A percentile compares a stretch with the other conserved stretches of the same genome.
Conservation (phyloP, 345 rosid genomes). For the Eucalyptus paniculata region DNA sequence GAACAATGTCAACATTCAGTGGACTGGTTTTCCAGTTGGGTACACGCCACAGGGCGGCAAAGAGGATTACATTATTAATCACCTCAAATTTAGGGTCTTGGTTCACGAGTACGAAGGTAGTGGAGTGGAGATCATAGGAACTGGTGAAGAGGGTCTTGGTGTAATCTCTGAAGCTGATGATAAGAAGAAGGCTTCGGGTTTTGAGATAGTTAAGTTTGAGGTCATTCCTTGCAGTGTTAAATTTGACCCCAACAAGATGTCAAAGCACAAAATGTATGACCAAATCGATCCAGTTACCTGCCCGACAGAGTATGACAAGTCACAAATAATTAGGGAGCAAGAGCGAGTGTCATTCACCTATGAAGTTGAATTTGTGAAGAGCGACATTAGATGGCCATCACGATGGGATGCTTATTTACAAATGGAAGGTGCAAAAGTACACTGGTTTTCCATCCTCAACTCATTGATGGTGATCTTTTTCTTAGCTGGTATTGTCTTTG, state of each 20-base stretch:
- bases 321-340: constrained; percentile 27
- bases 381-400: constrained; percentile 34
- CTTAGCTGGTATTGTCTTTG: constrained; percentile 32
- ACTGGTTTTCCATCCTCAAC: constrained; percentile 39
- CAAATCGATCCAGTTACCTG: constrained; percentile 1
- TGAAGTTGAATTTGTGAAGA: constrained; percentile 30
- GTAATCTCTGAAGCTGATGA: constrained; percentile 34
- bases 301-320: constrained; percentile 23
- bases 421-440: constrained; percentile 40
- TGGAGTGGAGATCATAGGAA: constrained; percentile 38
- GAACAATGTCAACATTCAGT: constrained; percentile 26
- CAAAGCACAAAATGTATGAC: constrained; percentile 15
- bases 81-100: constrained; percentile 31
- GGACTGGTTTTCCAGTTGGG: constrained; percentile 46
- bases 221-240: constrained; percentile 35
- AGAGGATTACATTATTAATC: constrained; percentile 37
- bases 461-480: constrained; percentile 33
- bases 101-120: constrained; percentile 39
- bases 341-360: constrained; percentile 33
- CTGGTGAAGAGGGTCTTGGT: constrained; percentile 43
- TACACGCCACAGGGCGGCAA: constrained; percentile 18
- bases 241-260: constrained; percentile 14
- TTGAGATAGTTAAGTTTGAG: constrained; percentile 30
- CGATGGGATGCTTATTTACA: constrained; percentile 42
- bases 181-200: constrained; percentile 27